Base-by-base conservation (phyloP, 2,329 filamentous ascomycete species). In the Colletotrichum nymphaeae region DNA sequence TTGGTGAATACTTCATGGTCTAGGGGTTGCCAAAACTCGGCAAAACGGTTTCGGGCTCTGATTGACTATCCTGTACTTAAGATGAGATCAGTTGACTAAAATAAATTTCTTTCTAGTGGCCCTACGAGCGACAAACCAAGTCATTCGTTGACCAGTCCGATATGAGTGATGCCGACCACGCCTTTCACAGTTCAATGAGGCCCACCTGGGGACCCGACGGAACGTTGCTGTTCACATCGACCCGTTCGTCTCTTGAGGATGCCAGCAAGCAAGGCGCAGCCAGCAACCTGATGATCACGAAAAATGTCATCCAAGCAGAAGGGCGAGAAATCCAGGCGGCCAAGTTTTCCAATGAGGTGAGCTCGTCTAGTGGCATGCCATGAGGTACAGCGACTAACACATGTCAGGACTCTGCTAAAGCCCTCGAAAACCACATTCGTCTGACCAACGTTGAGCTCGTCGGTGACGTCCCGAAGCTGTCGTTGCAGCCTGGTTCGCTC, bases 121-220 rank as follows among this genome's bases (percentile, higher is more conserved):
- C 95, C 65, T 97, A 97, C 86, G 89, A 94, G 82, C 94, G 95
- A 85, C 91, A 92, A 83, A 86, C 92, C 75, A 95, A 95, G 80
- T 90, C 90, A 52, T 88, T 91, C 78, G 86, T 90, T 76, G 86
- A 93, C 78, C 86, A 89, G 76, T 86, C 83, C 70, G 83, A 92
- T 69, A 87, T 95, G 86, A 87, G 88, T 77, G 86, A 89, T 59
- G 83, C 84, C 71, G 93, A 96, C 75, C 88, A 88, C 78, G 88
- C 86, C 30, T 97, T 93, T 81, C 93, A 95, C 83, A 87, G 90
- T 75, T 92, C 91, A 57, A 90, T 93, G 81, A 95, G 95, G 77
- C 94, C 95, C 32, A 91, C 89, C 63, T 98, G 96, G 93, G 92
- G 93, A 49, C 90, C 91, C 2, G 90, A 91, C 75, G 93, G 95